Evolutionary conservation across 768 basidiomycete species (phyloP).

Genomic region (Lenzites betulinus): DNA sequence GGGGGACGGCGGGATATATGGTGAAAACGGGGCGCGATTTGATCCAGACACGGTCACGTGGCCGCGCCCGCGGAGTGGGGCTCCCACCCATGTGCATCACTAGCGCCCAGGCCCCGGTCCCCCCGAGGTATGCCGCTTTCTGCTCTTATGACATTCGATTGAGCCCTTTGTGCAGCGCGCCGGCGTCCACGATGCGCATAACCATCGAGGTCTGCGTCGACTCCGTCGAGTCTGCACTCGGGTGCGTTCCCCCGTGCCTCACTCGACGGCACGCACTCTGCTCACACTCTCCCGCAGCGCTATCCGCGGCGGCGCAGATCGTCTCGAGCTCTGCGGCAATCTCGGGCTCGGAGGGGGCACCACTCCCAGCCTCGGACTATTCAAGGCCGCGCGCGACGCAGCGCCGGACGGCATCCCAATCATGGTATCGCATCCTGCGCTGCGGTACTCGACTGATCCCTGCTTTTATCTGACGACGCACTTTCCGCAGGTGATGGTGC

Average conservation of each 20-base stretch:
- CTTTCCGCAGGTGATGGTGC: conserved; percentile 67
- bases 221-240: conserved; percentile 69
- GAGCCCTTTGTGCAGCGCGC: neutral
- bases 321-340: conserved; percentile 77
- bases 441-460: neutral
- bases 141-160: neutral
- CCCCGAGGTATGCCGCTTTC: neutral
- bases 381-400: conserved; percentile 54
- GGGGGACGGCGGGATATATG: neutral
- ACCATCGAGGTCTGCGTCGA: conserved; percentile 61
- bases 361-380: conserved; percentile 78
- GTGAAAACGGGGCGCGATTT: conserved; percentile 1
- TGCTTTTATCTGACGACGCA: neutral
- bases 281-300: conserved; percentile 48
- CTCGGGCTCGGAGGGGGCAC: conserved; percentile 76
- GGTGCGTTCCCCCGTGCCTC: conserved; percentile 44
- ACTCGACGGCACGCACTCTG: neutral
- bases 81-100: neutral
- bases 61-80: conserved; percentile 2
- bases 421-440: conserved; percentile 53
- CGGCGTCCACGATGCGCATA: conserved; percentile 10
- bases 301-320: conserved; percentile 66
- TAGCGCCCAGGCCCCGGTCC: neutral
- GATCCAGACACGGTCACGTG: conserved; percentile 19
- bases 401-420: conserved; percentile 52